phyloP scores from a whole-genome alignment of 2,329 filamentous ascomycete species.

The Dothiorella sarmentorum region DNA sequence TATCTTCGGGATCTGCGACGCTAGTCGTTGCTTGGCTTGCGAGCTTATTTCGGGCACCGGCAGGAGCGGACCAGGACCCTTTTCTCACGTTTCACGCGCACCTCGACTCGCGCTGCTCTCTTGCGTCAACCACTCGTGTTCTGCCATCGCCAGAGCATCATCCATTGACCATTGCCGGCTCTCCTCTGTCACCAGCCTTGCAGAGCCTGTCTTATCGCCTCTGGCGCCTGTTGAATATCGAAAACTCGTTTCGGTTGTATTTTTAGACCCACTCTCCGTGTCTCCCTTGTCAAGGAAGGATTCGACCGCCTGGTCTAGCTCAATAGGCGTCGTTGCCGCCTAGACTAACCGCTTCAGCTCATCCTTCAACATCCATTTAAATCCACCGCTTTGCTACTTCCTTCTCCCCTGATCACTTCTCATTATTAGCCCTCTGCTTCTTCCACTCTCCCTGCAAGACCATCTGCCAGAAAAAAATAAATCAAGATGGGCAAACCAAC shows the following conservation, averaged over 20 bases:
- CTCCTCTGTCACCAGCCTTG: not conserved
- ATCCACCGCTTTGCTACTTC: too few species aligned
- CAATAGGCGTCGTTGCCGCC: constrained; percentile 13
- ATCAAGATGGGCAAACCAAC: constrained; percentile 33
- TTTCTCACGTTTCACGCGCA: not conserved
- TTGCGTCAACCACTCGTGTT: not conserved
- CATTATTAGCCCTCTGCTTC: not conserved
- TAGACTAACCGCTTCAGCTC: not conserved
- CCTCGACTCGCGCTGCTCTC: not conserved
- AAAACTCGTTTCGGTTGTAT: not conserved
- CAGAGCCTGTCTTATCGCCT: not conserved
- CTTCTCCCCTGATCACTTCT: too few species aligned
- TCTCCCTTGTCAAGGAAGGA: not conserved
- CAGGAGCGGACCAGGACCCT: too few species aligned
- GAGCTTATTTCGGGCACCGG: not conserved
- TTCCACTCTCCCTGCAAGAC: not conserved
- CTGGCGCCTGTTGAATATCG: not conserved
- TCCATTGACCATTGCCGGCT: not conserved
- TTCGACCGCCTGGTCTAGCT: constrained; percentile 23
- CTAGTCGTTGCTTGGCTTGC: not conserved
- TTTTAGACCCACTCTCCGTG: constrained; percentile 2
- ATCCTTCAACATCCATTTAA: not conserved
- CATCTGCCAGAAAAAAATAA: too few species aligned
- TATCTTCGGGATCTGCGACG: not conserved
- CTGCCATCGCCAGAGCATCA: not conserved